Evolutionary conservation across 768 basidiomycete species (phyloP).

Genomic region (Scleroderma bovista): DNA sequence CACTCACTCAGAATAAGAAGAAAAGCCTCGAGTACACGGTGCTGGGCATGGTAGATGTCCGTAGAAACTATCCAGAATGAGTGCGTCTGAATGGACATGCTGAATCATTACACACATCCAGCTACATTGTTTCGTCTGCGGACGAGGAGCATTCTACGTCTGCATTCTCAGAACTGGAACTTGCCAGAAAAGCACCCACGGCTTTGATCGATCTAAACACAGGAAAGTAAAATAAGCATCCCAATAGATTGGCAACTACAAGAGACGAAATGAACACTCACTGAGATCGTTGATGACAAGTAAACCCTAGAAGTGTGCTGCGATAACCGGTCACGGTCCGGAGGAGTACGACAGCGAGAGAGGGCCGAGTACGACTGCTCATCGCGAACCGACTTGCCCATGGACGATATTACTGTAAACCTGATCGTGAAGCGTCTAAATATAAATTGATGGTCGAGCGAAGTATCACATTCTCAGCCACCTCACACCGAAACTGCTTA

Average conservation of each 20-base stretch:
- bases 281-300: slow-evolving; percentile 76
- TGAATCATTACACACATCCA: slow-evolving; percentile 55
- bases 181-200: slow-evolving; percentile 65
- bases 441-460: too few species aligned
- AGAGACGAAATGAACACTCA: slow-evolving; percentile 32
- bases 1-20: slow-evolving; percentile 66
- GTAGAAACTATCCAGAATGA: slow-evolving; percentile 55
- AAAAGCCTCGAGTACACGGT: slow-evolving; percentile 77
- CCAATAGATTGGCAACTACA: slow-evolving; percentile 35
- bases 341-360: slow-evolving; percentile 54
- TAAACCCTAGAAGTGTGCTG: slow-evolving; percentile 68
- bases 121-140: slow-evolving; percentile 45
- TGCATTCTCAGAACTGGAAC: slow-evolving; percentile 72
- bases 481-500: slow-evolving; percentile 40
- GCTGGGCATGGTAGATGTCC: slow-evolving; percentile 86
- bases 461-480: slow-evolving; percentile 1
- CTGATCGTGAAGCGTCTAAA: slow-evolving; percentile 42
- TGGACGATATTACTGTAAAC: slow-evolving; percentile 72
- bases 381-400: slow-evolving; percentile 36
- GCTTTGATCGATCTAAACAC: slow-evolving; percentile 31
- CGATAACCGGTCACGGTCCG: slow-evolving; percentile 80
- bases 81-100: slow-evolving; percentile 5
- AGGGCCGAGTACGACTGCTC: not conserved
- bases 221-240: slow-evolving; percentile 52
- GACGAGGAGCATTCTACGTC: slow-evolving; percentile 80